Percentiles rank a stretch among this genome's conserved stretches.
These are phyloP conservation scores for Zygnema cylindricum DNA, from an alignment of 139 green algal species.

Conservation along the genomic window DNA sequence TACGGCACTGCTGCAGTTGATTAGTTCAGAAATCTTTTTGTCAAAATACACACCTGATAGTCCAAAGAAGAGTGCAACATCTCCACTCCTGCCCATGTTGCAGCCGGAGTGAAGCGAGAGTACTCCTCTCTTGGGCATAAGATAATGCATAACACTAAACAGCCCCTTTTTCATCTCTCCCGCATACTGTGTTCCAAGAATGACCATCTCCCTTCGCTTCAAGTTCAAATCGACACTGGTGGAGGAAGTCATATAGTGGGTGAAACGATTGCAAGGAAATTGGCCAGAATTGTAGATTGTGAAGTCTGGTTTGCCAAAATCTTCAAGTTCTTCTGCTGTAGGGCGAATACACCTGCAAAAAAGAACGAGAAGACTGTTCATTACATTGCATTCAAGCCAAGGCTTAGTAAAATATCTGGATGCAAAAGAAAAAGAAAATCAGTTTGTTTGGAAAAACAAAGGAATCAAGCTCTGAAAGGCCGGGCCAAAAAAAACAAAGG, in stretches of 20 bases:
- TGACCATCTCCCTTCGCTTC: conserved; percentile 71
- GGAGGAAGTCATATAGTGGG: conserved; percentile 85
- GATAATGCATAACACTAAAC: conserved; percentile 89
- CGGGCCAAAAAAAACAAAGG: background rate
- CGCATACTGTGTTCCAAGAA: conserved; percentile 82
- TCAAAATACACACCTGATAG: conserved; percentile 72
- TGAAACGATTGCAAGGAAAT: conserved; percentile 87
- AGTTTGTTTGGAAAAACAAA: background rate
- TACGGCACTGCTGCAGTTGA: no score
- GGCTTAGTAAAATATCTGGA: no score
- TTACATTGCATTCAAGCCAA: no score
- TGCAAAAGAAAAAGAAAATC: background rate
- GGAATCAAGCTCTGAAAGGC: background rate
- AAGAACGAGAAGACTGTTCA: background rate
- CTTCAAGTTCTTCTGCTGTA: conserved; percentile 80
- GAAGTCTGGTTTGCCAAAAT: conserved; percentile 84
- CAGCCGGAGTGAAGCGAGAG: conserved; percentile 84
- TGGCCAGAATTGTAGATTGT: conserved; percentile 93
- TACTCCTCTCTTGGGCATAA: conserved; percentile 81
- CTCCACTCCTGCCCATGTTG: conserved; percentile 76
- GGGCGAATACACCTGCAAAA: conserved; percentile 70
- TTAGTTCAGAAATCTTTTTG: no score
- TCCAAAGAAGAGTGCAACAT: conserved; percentile 68
- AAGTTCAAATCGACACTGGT: conserved; percentile 87
- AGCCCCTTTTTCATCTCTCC: conserved; percentile 96